Percentiles rank a stretch among this genome's conserved stretches.
phyloP scores from a whole-genome alignment of 352 stramenopile species.

The Phytophthora aleatoria region DNA sequence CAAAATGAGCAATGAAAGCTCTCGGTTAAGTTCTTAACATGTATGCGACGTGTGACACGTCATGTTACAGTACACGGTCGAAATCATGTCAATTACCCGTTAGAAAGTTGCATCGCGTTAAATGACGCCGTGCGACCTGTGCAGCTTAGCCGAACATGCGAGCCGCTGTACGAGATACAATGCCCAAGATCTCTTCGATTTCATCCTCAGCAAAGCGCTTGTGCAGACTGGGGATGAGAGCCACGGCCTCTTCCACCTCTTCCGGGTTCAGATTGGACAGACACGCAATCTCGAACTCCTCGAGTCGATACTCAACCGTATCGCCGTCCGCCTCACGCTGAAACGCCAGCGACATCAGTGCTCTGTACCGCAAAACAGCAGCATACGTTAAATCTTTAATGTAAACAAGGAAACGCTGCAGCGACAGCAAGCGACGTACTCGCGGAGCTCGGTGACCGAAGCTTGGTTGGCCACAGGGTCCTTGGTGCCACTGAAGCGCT shows the following conservation, averaged over 20 bases:
- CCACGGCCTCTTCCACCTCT: slow-evolving; percentile 87
- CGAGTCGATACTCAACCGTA: slow-evolving; percentile 76
- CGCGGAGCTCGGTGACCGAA: slow-evolving; percentile 87
- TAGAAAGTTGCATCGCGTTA: slow-evolving; percentile 18
- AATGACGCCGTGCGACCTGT: slow-evolving; percentile 6
- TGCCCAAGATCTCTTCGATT: slow-evolving; percentile 90
- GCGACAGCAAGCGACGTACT: slow-evolving; percentile 49
- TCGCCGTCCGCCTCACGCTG: slow-evolving; percentile 76
- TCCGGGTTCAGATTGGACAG: slow-evolving; percentile 91
- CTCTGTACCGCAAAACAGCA: slow-evolving; percentile 37
- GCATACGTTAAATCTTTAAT: neutral
- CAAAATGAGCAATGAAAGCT: neutral
- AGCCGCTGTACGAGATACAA: slow-evolving; percentile 85
- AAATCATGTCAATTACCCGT: slow-evolving; percentile 18
- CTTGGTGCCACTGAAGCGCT: slow-evolving; percentile 92
- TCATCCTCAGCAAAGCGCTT: slow-evolving; percentile 90
- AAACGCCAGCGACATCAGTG: slow-evolving; percentile 86
- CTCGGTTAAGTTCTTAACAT: neutral
- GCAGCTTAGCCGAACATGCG: slow-evolving; percentile 79
- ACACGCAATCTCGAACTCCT: slow-evolving; percentile 92
- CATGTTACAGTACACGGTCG: slow-evolving; percentile 4
- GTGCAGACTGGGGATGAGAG: slow-evolving; percentile 88
- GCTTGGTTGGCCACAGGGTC: slow-evolving; percentile 91
- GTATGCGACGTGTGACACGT: slow-evolving; percentile 16
- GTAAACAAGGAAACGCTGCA: neutral